A percentile compares a stretch with the other conserved stretches of the same genome.
Evolutionary conservation across 2,329 filamentous ascomycete species (phyloP).

Genomic region (Mycosphaerella sp.): DNA sequence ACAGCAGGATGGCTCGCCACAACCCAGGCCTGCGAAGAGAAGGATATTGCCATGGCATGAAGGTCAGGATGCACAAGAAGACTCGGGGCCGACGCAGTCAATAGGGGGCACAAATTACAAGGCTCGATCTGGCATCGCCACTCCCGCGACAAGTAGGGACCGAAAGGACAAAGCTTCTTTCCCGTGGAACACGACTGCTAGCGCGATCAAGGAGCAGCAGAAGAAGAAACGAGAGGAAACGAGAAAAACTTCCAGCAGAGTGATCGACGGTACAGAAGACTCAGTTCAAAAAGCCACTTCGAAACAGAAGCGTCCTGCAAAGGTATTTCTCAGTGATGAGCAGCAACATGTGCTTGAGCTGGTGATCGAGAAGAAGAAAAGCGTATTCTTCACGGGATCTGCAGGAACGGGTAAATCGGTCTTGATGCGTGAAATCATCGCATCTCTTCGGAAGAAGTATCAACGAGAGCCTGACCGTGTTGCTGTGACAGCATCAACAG

Average conservation of each 20-base stretch:
- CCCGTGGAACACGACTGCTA: slow-evolving; percentile 68
- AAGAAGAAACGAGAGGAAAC: slow-evolving; percentile 62
- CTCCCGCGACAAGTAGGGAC: slow-evolving; percentile 33
- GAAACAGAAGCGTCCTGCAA: slow-evolving; percentile 44
- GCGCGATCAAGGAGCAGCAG: slow-evolving; percentile 69
- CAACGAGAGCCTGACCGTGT: slow-evolving; percentile 71
- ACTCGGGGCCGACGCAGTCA: slow-evolving; percentile 15
- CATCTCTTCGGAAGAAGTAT: slow-evolving; percentile 70
- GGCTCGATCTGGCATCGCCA: slow-evolving; percentile 30
- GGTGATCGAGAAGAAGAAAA: slow-evolving; percentile 72
- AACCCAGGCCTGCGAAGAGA: slow-evolving; percentile 49
- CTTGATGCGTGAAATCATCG: slow-evolving; percentile 85
- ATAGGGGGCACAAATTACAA: slow-evolving; percentile 7
- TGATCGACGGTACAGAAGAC: slow-evolving; percentile 41
- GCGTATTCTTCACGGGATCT: slow-evolving; percentile 96
- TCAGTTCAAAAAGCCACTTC: slow-evolving; percentile 44
- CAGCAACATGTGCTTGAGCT: slow-evolving; percentile 77
- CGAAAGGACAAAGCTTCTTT: slow-evolving; percentile 38
- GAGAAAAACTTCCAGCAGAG: slow-evolving; percentile 48
- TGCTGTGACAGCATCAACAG: slow-evolving; percentile 91
- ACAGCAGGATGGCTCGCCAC: slow-evolving; percentile 15
- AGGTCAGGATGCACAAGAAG: slow-evolving; percentile 30
- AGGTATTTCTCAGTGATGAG: slow-evolving; percentile 74
- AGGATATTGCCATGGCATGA: slow-evolving; percentile 59
- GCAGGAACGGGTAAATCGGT: slow-evolving; percentile 95